Conservation (phyloP, 2,329 filamentous ascomycete genomes). For the Domatiomyces catenatus region DNA sequence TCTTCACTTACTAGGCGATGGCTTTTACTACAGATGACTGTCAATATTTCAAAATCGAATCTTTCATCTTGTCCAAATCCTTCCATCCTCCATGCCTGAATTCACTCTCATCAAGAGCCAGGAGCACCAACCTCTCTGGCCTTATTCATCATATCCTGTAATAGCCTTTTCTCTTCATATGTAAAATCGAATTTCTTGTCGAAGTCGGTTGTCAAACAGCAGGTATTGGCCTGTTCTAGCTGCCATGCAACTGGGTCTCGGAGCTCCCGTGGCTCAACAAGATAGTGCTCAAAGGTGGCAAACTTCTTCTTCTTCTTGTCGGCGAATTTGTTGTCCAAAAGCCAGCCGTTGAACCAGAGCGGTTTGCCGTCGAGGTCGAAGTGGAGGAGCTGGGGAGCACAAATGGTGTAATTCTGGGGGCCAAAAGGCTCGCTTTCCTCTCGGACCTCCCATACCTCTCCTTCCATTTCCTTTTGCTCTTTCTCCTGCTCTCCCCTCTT, state of each 20-base stretch:
- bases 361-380: conserved; percentile 27
- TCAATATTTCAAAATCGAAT: too few relatives aligned
- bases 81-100: too few relatives aligned
- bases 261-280: conserved; percentile 14
- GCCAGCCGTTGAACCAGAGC: conserved; percentile 35
- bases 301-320: conserved; percentile 23
- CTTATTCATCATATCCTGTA: conserved; percentile 14
- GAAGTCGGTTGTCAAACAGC: conserved; percentile 15
- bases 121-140: conserved; percentile 13
- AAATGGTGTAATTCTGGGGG: conserved; percentile 23
- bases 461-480: conserved; percentile 1
- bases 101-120: background rate
- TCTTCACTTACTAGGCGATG: too few relatives aligned
- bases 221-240: conserved; percentile 16
- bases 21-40: too few relatives aligned
- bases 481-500: background rate
- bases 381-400: conserved; percentile 32
- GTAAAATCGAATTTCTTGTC: conserved; percentile 13
- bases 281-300: conserved; percentile 22
- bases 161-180: conserved; percentile 8
- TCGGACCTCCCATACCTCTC: conserved; percentile 5
- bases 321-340: conserved; percentile 29
- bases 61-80: too few relatives aligned
- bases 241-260: conserved; percentile 16
- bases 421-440: background rate